Evolutionary conservation across 768 basidiomycete species (phyloP).

Genomic region (Agrocybe praecox): DNA sequence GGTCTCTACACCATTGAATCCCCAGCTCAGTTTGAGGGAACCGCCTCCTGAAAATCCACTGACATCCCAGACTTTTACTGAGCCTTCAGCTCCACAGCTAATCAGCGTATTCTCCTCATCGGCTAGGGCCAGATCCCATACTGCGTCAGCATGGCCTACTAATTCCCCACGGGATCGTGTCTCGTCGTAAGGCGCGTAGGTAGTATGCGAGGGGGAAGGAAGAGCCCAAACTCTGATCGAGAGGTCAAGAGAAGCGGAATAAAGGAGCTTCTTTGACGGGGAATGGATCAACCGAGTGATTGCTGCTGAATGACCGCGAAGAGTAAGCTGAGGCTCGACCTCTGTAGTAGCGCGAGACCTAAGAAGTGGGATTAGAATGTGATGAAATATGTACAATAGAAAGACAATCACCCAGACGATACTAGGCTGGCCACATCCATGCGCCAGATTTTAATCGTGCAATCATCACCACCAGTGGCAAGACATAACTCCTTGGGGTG

Average conservation of each 20-base stretch:
- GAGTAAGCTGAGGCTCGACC: constrained; percentile 90
- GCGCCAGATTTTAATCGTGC: constrained; percentile 95
- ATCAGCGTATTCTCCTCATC: constrained; percentile 84
- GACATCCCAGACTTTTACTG: constrained; percentile 94
- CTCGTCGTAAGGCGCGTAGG: constrained; percentile 91
- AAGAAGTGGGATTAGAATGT: constrained; percentile 16
- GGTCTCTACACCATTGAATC: constrained; percentile 68
- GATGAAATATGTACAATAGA: constrained; percentile 9
- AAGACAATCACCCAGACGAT: constrained; percentile 68
- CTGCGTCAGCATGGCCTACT: constrained; percentile 92
- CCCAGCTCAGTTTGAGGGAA: constrained; percentile 77
- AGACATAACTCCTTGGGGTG: constrained; percentile 84
- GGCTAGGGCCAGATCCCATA: constrained; percentile 92
- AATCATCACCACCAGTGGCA: constrained; percentile 95
- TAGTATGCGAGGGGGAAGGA: constrained; percentile 75
- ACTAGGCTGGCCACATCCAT: constrained; percentile 77
- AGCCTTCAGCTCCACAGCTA: constrained; percentile 89
- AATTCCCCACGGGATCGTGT: constrained; percentile 76
- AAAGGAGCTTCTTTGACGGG: constrained; percentile 74
- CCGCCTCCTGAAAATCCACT: constrained; percentile 65
- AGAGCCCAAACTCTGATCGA: constrained; percentile 92
- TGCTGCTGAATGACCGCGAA: constrained; percentile 90
- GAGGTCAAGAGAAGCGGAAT: constrained; percentile 92
- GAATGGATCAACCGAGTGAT: constrained; percentile 87
- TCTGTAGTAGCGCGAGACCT: constrained; percentile 80